A percentile compares a stretch with the other conserved stretches of the same genome.
Evolutionary conservation across 306 rosid species (phyloP).

Genomic region (Hippophae tibetana): DNA sequence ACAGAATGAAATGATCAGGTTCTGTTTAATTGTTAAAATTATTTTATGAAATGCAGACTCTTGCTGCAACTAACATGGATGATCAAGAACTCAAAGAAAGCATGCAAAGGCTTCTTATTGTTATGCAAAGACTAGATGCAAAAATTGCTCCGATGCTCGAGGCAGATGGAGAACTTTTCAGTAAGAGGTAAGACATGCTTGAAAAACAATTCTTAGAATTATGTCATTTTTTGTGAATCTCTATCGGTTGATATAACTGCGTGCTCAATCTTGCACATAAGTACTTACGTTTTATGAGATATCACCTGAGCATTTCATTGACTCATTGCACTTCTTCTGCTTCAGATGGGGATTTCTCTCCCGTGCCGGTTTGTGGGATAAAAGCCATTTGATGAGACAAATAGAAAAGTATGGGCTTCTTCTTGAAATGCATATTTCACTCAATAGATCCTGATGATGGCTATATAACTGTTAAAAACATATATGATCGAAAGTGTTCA

Average conservation of each 20-base stretch:
- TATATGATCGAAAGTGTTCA: not conserved
- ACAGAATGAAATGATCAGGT: no score
- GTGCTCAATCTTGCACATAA: not conserved
- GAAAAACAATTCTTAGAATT: not conserved
- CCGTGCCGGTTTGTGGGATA: slow-evolving; percentile 95
- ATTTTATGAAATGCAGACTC: slow-evolving; percentile 39
- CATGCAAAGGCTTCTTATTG: slow-evolving; percentile 89
- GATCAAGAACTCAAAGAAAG: slow-evolving; percentile 85
- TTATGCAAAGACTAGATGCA: slow-evolving; percentile 90
- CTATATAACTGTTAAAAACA: not conserved
- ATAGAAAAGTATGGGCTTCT: slow-evolving; percentile 73
- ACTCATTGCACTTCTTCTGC: slow-evolving; percentile 20
- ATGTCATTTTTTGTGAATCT: not conserved
- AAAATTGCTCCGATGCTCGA: slow-evolving; percentile 87
- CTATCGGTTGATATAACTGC: not conserved
- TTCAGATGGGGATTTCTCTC: slow-evolving; percentile 96
- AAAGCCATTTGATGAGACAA: slow-evolving; percentile 98
- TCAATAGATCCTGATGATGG: not conserved
- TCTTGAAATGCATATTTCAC: not conserved
- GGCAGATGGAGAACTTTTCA: slow-evolving; percentile 87
- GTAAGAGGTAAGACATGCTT: slow-evolving; percentile 44
- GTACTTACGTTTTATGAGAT: not conserved
- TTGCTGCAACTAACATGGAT: slow-evolving; percentile 81
- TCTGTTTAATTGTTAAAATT: no score
- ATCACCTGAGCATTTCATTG: slow-evolving; percentile 10